Evolutionary conservation across 2,329 filamentous ascomycete genomes (phyloP), one percentile per base, ranked within the genome.

Genomic region (Phoma sp.): DNA sequence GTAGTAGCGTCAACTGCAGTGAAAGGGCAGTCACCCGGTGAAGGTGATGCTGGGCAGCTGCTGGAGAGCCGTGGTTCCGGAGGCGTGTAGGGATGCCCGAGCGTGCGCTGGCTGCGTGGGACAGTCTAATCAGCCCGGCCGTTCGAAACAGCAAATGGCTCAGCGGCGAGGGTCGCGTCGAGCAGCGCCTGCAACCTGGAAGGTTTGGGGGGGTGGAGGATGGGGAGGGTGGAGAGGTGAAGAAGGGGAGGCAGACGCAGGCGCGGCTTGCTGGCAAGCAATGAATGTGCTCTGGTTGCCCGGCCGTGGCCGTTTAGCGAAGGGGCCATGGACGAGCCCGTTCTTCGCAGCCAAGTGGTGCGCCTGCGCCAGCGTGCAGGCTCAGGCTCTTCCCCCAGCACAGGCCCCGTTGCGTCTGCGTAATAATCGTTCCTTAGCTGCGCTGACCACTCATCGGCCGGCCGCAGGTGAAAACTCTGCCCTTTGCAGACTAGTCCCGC

Each of bases 361-460:
- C 18, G 18, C 18, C 18, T 18, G 18, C 18, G 18, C 18, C 18
- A 18, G 18, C 18, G 18, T 42, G 36, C 29, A 30, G 29, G 29
- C 29, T 30, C 50, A 53, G 32, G 32, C 38, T n/a, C n/a, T 14
- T 11, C 44, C 27, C 33, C 38, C 38, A 41, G 39, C 44, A 47
- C 50, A 24, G 44, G 32, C 49, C 38, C 42, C 45, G 18, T 44
- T 37, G 58, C 47, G 48, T 25, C 39, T 54, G 52, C 49, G 61
- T 55, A 63, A 65, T 52, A 57, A 49, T 61, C 56, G 59, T 66
- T 64, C 62, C 57, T 60, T 59, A 55, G 18, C 18, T 18, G 18
- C 18, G 46, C 52, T 42, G 43, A 41, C 61, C 64, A 64, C 57
- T 63, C 55, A 56, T 37, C 39, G 42, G 47, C 57, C 51, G 51